phyloP scores from a whole-genome alignment of 192 early-diverging fungal genomes.

The Cetraspora pellucida region DNA sequence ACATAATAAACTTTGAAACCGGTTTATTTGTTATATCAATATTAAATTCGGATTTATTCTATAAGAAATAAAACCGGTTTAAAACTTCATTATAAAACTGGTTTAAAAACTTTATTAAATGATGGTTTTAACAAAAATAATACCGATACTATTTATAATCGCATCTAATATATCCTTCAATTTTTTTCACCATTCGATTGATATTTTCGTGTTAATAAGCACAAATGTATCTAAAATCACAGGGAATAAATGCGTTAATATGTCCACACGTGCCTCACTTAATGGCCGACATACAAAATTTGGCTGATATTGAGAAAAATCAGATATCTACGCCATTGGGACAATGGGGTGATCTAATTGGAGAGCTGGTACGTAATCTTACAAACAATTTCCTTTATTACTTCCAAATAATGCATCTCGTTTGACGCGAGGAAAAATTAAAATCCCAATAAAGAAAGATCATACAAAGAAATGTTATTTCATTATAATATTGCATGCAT shows the following conservation, averaged over 20 bases:
- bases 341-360: neutral
- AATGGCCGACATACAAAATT: neutral
- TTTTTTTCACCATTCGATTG: neutral
- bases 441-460: too few relatives aligned
- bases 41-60: neutral
- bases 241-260: neutral
- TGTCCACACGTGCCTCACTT: neutral
- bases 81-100: neutral
- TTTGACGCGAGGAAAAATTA: neutral
- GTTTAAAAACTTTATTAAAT: neutral
- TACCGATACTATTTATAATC: too few relatives aligned
- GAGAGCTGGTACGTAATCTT: neutral
- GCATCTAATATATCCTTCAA: neutral
- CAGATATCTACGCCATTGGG: neutral
- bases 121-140: neutral
- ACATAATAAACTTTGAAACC: too few relatives aligned
- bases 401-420: neutral
- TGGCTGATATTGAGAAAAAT: neutral
- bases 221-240: neutral
- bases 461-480: too few relatives aligned
- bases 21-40: neutral
- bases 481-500: too few relatives aligned
- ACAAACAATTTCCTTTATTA: neutral
- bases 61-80: neutral
- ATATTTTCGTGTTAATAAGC: neutral